These are phyloP conservation scores for Trebouxiophyceae sp. DNA, from an alignment of 163 green algal species.

Conservation along the genomic window DNA sequence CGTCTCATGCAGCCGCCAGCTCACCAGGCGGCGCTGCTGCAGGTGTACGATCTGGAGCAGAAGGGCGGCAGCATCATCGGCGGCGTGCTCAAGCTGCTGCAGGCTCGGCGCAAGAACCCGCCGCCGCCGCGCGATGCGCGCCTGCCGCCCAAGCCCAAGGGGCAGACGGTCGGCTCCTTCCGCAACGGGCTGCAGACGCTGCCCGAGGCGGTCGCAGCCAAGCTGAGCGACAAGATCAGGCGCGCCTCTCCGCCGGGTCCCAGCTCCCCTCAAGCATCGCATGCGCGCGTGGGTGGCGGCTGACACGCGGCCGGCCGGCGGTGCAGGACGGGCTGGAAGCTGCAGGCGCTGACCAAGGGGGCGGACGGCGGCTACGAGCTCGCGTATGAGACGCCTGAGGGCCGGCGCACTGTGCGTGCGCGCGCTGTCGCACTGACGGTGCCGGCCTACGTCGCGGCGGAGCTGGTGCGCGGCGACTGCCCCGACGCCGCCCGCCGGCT, in stretches of 20 bases:
- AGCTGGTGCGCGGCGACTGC: slow-evolving; percentile 47
- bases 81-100: slow-evolving; percentile 79
- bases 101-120: slow-evolving; percentile 73
- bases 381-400: slow-evolving; percentile 79
- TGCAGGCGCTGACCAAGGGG: slow-evolving; percentile 57
- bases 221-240: slow-evolving; percentile 27
- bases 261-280: no score
- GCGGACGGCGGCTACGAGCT: slow-evolving; percentile 47
- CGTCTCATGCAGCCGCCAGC: no score
- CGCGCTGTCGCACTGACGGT: slow-evolving; percentile 75
- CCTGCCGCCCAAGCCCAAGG: slow-evolving; percentile 85
- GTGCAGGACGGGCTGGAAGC: slow-evolving; percentile 56
- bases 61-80: slow-evolving; percentile 85
- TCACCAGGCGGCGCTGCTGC: no score
- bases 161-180: slow-evolving; percentile 96
- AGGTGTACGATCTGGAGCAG: slow-evolving; percentile 83
- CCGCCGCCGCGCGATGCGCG: slow-evolving; percentile 63
- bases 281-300: no score
- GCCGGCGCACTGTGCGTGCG: slow-evolving; percentile 24
- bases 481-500: slow-evolving; percentile 55
- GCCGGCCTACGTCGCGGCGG: slow-evolving; percentile 76
- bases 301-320: no score
- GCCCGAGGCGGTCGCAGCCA: slow-evolving; percentile 80
- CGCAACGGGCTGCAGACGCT: slow-evolving; percentile 79
- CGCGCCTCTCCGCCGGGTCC: no score